Conservation (phyloP, 2,329 filamentous ascomycete species). For the Diplodia scrobiculata region DNA sequence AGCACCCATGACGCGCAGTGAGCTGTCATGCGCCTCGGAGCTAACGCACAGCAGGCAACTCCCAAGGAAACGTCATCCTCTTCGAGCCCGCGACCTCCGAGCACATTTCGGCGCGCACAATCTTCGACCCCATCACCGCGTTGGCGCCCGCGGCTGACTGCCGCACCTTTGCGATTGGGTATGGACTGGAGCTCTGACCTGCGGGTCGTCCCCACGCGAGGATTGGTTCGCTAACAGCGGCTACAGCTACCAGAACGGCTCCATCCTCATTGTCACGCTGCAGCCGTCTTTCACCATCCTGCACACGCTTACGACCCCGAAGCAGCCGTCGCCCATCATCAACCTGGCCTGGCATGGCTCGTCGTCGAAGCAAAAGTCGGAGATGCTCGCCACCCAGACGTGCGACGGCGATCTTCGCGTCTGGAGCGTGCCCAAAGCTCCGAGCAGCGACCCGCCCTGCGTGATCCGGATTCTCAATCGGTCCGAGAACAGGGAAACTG, state of each 20-base stretch:
- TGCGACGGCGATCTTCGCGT: slow-evolving; percentile 89
- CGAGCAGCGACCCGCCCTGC: slow-evolving; percentile 73
- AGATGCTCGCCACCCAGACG: slow-evolving; percentile 94
- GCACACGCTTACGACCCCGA: slow-evolving; percentile 83
- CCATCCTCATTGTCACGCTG: slow-evolving; percentile 83
- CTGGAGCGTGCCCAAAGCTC: slow-evolving; percentile 89
- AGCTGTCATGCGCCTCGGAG: too few relatives aligned
- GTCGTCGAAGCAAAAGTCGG: slow-evolving; percentile 91
- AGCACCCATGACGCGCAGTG: slow-evolving; percentile 37
- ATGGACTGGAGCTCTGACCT: slow-evolving; percentile 38
- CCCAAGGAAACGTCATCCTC: slow-evolving; percentile 87
- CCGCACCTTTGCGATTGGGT: slow-evolving; percentile 95
- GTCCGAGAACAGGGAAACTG: slow-evolving; percentile 66
- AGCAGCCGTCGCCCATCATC: slow-evolving; percentile 82
- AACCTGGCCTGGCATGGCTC: slow-evolving; percentile 94
- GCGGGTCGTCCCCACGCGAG: background rate
- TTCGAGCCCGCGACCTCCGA: slow-evolving; percentile 94
- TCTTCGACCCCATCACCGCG: slow-evolving; percentile 94
- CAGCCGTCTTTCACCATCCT: slow-evolving; percentile 92
- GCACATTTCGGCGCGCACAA: slow-evolving; percentile 85
- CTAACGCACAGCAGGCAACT: slow-evolving; percentile 66
- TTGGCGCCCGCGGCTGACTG: slow-evolving; percentile 87
- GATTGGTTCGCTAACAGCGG: slow-evolving; percentile 32
- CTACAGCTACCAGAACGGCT: slow-evolving; percentile 86
- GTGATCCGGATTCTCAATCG: slow-evolving; percentile 85